phyloP scores from a whole-genome alignment of 2,329 filamentous ascomycete species.

The Phialophora macrospora region DNA sequence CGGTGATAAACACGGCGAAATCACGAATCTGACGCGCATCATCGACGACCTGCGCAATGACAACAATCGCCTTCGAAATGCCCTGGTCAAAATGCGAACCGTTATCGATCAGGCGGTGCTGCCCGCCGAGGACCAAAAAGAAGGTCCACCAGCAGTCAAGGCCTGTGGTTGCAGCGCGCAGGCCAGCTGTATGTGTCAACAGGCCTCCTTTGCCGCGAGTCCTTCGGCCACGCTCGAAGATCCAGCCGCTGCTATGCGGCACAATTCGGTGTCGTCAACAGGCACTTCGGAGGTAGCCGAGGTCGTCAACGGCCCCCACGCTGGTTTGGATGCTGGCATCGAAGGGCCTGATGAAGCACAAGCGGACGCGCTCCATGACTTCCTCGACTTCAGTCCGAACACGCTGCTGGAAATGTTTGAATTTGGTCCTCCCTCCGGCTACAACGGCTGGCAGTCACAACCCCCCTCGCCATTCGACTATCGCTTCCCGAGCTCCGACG shows the following conservation, averaged over 20 bases:
- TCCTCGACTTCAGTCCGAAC: conserved; percentile 31
- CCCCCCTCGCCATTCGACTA: conserved; percentile 33
- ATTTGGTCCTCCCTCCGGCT: conserved; percentile 15
- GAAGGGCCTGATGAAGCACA: conserved; percentile 2
- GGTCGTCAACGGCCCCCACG: conserved; percentile 8
- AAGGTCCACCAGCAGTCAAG: conserved; percentile 3
- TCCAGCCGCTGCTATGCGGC: conserved; percentile 11
- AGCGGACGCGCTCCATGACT: conserved; percentile 23
- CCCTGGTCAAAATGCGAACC: conserved; percentile 34
- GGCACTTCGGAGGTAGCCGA: conserved; percentile 23
- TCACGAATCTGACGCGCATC: conserved; percentile 29
- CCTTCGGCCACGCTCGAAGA: conserved; percentile 11
- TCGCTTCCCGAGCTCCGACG: conserved; percentile 23
- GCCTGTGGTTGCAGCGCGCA: conserved; percentile 17
- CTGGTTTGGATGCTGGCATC: conserved; percentile 10
- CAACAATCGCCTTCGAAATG: conserved; percentile 32
- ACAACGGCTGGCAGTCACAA: conserved; percentile 21
- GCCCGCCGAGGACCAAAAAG: conserved; percentile 12
- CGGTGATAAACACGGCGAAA: conserved; percentile 29
- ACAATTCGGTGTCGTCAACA: conserved; percentile 30
- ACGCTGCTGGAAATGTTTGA: conserved; percentile 32
- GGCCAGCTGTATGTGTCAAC: conserved; percentile 9
- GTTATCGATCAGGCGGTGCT: conserved; percentile 30
- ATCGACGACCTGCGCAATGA: conserved; percentile 33
- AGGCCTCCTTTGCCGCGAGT: conserved; percentile 1